Percentiles rank a stretch among this genome's conserved stretches.
Evolutionary conservation across 192 early-diverging fungal genomes (phyloP).

Genomic region (Geosiphon pyriformis): DNA sequence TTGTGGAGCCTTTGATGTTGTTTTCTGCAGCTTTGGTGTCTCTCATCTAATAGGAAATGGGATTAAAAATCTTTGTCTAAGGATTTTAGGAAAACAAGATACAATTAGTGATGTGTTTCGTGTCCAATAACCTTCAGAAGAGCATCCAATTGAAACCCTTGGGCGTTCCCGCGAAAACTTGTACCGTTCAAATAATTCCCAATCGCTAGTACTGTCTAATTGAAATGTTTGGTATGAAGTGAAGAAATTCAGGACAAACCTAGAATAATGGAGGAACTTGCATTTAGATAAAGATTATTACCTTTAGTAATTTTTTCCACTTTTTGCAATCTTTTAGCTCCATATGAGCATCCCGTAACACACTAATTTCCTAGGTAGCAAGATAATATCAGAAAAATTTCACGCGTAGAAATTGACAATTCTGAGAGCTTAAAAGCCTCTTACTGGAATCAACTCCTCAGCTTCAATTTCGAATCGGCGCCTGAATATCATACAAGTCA

Average conservation of each 20-base stretch:
- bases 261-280: no score
- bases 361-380: constrained; percentile 40
- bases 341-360: constrained; percentile 37
- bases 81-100: constrained; percentile 3
- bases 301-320: constrained; percentile 46
- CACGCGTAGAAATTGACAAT: background rate
- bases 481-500: constrained; percentile 50
- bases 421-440: background rate
- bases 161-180: constrained; percentile 53
- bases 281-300: no score
- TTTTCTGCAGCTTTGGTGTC: constrained; percentile 50
- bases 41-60: constrained; percentile 33
- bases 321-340: constrained; percentile 39
- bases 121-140: constrained; percentile 42
- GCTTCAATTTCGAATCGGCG: constrained; percentile 45
- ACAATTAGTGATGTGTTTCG: background rate
- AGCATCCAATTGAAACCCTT: constrained; percentile 50
- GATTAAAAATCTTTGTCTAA: background rate
- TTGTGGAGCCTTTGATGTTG: constrained; percentile 36
- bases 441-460: constrained; percentile 41
- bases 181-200: constrained; percentile 52
- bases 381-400: background rate
- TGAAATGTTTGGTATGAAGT: no score
- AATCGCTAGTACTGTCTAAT: constrained; percentile 47
- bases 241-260: no score